phyloP scores from a whole-genome alignment of 495 filamentous ascomycete species.

The Antarctomyces pellizariae region DNA sequence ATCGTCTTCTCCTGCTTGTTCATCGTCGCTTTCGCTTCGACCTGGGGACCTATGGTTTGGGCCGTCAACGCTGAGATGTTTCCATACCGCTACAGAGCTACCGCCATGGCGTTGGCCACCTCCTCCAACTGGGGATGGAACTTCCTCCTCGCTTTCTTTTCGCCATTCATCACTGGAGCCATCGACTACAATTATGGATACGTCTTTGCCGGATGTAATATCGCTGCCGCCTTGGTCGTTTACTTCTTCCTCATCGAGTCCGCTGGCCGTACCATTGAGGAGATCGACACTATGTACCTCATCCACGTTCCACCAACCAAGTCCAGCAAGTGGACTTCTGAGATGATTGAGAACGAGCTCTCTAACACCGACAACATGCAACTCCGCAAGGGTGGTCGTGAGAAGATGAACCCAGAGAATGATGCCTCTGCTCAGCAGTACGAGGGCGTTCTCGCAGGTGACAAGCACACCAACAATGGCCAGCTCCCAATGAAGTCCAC shows the following conservation, averaged over 20 bases:
- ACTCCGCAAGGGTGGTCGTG: background rate
- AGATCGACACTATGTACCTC: slow-evolving; percentile 65
- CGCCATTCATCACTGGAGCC: slow-evolving; percentile 42
- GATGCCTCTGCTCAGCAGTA: too few species aligned
- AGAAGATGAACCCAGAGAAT: slow-evolving; percentile 2
- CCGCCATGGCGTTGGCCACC: slow-evolving; percentile 54
- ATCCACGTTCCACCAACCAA: slow-evolving; percentile 44
- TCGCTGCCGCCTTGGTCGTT: slow-evolving; percentile 36
- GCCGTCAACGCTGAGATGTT: slow-evolving; percentile 62
- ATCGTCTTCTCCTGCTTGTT: slow-evolving; percentile 73
- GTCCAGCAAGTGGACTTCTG: slow-evolving; percentile 25
- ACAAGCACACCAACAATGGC: too few species aligned
- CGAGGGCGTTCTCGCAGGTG: too few species aligned
- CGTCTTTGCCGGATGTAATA: slow-evolving; percentile 50
- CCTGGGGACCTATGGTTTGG: slow-evolving; percentile 78
- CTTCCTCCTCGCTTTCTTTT: slow-evolving; percentile 63
- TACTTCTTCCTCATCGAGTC: slow-evolving; percentile 66
- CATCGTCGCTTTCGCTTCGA: slow-evolving; percentile 34
- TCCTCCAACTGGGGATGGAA: slow-evolving; percentile 81
- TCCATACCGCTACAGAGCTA: slow-evolving; percentile 50
- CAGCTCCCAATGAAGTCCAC: too few species aligned
- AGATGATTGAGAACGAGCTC: slow-evolving; percentile 6
- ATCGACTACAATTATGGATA: slow-evolving; percentile 63
- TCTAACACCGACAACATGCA: slow-evolving; percentile 5
- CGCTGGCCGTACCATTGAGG: slow-evolving; percentile 43